Percentiles rank a stretch among this genome's conserved stretches.
Evolutionary conservation across 1,139 yeast genomes (phyloP).

Genomic region (Entelexis paramagnoliae): DNA sequence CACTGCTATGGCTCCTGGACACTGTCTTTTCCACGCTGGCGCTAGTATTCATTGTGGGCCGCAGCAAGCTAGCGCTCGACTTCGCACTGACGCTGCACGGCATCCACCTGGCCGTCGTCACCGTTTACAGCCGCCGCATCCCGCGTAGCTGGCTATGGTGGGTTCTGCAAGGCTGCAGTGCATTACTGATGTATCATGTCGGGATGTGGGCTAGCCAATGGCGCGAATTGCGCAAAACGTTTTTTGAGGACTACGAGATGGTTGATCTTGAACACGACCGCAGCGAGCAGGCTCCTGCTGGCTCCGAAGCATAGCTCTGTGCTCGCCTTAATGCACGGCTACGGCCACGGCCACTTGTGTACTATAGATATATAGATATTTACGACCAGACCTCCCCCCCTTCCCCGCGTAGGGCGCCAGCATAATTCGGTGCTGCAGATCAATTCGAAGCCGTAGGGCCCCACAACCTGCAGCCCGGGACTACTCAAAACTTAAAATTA

Average conservation of each 20-base stretch:
- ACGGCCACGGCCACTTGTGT: neutral
- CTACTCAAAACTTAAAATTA: too few relatives aligned
- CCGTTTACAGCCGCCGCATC: slow-evolving; percentile 53
- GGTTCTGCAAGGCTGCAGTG: slow-evolving; percentile 61
- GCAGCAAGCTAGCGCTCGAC: slow-evolving; percentile 92
- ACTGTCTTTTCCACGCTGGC: slow-evolving; percentile 54
- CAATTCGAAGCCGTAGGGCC: too few relatives aligned
- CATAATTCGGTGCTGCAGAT: too few relatives aligned
- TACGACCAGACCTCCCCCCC: neutral
- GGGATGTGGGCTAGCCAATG: slow-evolving; percentile 84
- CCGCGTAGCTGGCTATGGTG: slow-evolving; percentile 78
- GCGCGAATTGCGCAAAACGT: slow-evolving; percentile 79
- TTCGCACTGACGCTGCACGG: slow-evolving; percentile 85
- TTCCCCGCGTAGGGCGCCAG: too few relatives aligned
- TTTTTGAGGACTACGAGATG: slow-evolving; percentile 47
- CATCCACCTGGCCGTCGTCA: slow-evolving; percentile 59
- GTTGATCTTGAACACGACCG: slow-evolving; percentile 22
- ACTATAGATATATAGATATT: neutral
- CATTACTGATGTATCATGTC: slow-evolving; percentile 56
- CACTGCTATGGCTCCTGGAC: slow-evolving; percentile 69
- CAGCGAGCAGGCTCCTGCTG: slow-evolving; percentile 9
- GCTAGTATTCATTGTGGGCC: slow-evolving; percentile 77
- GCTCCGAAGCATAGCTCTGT: neutral
- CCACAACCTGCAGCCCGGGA: too few relatives aligned
- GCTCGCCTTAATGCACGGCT: neutral